These are phyloP conservation scores for Ilex aquifolium DNA, from an alignment of 257 asterid species.

Conservation along the genomic window DNA sequence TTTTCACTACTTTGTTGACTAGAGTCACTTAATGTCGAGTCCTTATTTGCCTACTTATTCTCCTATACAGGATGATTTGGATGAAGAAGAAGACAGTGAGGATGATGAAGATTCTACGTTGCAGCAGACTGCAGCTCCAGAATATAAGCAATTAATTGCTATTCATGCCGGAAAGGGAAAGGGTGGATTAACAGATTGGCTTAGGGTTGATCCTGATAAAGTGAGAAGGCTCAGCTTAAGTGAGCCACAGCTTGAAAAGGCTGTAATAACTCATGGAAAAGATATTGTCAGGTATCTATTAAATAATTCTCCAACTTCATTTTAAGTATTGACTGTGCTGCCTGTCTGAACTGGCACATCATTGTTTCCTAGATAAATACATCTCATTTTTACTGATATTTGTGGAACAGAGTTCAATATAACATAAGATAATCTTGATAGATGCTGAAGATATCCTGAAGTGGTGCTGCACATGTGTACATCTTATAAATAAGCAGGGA, in stretches of 20 bases:
- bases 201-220: slow-evolving; percentile 41
- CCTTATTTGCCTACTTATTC: slow-evolving; percentile 1
- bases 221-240: slow-evolving; percentile 83
- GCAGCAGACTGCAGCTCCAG: slow-evolving; percentile 45
- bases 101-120: slow-evolving; percentile 30
- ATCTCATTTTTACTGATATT: no score
- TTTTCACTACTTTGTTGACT: neutral
- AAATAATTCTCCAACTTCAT: neutral
- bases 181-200: slow-evolving; percentile 56
- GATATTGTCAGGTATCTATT: slow-evolving; percentile 54
- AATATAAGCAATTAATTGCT: slow-evolving; percentile 61
- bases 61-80: slow-evolving; percentile 34
- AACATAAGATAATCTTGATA: no score
- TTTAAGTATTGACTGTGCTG: no score
- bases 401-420: no score
- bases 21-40: neutral
- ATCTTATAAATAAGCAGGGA: no score
- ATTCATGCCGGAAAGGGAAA: slow-evolving; percentile 78
- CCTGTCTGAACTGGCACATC: no score
- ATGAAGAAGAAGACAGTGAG: slow-evolving; percentile 32
- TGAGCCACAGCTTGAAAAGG: slow-evolving; percentile 58
- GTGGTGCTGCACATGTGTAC: no score
- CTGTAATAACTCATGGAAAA: slow-evolving; percentile 34
- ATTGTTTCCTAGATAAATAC: no score
- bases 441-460: no score